Base-by-base conservation (phyloP, 495 filamentous ascomycete species). In the Chaetomium tenue region DNA sequence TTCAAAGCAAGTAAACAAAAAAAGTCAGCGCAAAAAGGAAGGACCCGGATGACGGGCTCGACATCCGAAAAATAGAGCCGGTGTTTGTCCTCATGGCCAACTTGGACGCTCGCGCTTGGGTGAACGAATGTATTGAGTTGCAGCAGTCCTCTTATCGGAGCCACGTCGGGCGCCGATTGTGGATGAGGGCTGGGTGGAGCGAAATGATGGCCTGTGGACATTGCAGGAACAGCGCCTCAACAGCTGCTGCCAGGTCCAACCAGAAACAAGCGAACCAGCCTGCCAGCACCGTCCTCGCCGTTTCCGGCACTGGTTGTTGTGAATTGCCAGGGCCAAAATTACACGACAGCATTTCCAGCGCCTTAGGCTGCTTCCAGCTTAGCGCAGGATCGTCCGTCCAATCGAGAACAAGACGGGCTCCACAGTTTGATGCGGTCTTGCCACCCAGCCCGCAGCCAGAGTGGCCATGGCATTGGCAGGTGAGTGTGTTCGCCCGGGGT, bases 301-400 rank as follows among this genome's bases (percentile, higher is more conserved):
- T 71, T 68, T 74, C 57, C 72, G 70, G 70, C 72, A 72, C 70
- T 70, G 71, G 67, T 64, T 70, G 68, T 61, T 62, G 66, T 65
- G 68, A 66, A 47, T 39, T 46, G 62, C 65, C 60, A 68, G 68
- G 67, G 57, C 74, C 71, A 76, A 76, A 72, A 75, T 76, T 74
- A 69, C 73, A 75, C 72, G 69, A 71, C 70, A 69, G 53, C 70
- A 68, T 23, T 51, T 28, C 58, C 66, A 69, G 39, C 42, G 40
- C 7, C 18, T 71, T 68, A 72, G 54, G 0, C 65, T 65, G 55
- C 18, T 56, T 61, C 20, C 16, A 46, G 69, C 20, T 57, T 72
- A 67, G 71, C n/a, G 8, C 15, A 46, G 50, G 15, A 57, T 46
- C 18, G 26, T 5, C 30, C 40, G 52, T 6, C 74, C 74, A 76